These are phyloP conservation scores for Scedosporium minutisporum DNA, from an alignment of 2,329 filamentous ascomycete species.

Conservation along the genomic window DNA sequence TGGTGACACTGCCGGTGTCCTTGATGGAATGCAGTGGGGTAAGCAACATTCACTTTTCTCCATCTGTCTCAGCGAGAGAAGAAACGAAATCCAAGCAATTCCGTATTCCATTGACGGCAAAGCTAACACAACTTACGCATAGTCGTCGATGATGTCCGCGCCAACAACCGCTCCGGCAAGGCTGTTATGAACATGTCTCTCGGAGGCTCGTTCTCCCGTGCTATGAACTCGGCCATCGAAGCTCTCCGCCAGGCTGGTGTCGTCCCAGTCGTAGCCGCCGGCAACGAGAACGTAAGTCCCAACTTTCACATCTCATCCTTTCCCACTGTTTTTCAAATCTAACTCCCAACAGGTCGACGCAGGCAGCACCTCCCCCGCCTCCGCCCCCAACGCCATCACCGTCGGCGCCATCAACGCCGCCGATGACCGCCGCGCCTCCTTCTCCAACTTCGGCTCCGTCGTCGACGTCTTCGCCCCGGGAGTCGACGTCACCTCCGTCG, in stretches of 20 bases:
- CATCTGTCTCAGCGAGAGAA: background rate
- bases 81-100: no score
- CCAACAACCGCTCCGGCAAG: constrained; percentile 35
- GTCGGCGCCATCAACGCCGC: constrained; percentile 48
- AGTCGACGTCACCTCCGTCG: constrained; percentile 41
- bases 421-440: constrained; percentile 37
- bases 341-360: constrained; percentile 32
- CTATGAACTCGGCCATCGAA: constrained; percentile 47
- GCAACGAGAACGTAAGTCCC: constrained; percentile 39
- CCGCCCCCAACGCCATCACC: constrained; percentile 45
- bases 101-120: no score
- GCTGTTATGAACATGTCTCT: constrained; percentile 57
- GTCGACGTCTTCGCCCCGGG: constrained; percentile 50
- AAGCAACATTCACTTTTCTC: constrained; percentile 9
- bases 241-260: constrained; percentile 38
- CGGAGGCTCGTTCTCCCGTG: constrained; percentile 36
- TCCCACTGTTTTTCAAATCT: background rate
- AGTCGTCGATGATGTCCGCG: constrained; percentile 35
- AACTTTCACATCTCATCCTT: no score
- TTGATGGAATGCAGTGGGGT: constrained; percentile 49
- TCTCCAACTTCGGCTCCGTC: constrained; percentile 47
- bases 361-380: constrained; percentile 41
- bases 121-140: constrained; percentile 3
- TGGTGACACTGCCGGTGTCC: constrained; percentile 31
- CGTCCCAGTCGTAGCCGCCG: constrained; percentile 50